Conservation (phyloP, 2,329 filamentous ascomycete species). For the Penicillium oxalicum region DNA sequence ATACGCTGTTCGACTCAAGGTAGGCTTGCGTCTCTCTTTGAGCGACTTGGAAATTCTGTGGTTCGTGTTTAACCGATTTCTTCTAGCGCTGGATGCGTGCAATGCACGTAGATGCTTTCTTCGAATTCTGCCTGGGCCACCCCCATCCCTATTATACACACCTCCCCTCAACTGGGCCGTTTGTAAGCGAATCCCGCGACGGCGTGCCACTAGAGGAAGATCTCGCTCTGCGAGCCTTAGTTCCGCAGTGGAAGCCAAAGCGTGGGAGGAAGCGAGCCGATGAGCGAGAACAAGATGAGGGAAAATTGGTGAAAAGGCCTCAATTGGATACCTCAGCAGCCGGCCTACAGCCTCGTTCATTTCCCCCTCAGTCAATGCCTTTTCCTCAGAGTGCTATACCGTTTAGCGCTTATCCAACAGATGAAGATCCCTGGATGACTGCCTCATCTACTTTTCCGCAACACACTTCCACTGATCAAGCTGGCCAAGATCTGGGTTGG, state of each 20-base stretch:
- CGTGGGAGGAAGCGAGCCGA: slow-evolving; percentile 57
- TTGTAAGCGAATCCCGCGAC: slow-evolving; percentile 63
- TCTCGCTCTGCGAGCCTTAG: slow-evolving; percentile 73
- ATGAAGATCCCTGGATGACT: slow-evolving; percentile 42
- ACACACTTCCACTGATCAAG: slow-evolving; percentile 20
- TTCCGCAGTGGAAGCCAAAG: slow-evolving; percentile 66
- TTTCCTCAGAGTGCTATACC: slow-evolving; percentile 49
- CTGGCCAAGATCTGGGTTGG: slow-evolving; percentile 38
- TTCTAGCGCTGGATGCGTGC: slow-evolving; percentile 87
- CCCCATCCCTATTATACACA: slow-evolving; percentile 73
- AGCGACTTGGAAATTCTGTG: background rate
- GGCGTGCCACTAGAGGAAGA: slow-evolving; percentile 83
- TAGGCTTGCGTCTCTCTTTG: slow-evolving; percentile 35
- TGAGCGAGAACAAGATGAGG: slow-evolving; percentile 55
- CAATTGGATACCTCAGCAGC: slow-evolving; percentile 53
- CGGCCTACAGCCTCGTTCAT: slow-evolving; percentile 38
- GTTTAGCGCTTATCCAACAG: slow-evolving; percentile 48
- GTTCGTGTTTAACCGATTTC: too few species aligned
- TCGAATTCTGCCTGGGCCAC: slow-evolving; percentile 78
- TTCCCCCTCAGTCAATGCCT: slow-evolving; percentile 41
- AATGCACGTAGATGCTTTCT: slow-evolving; percentile 92
- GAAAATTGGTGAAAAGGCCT: slow-evolving; percentile 52
- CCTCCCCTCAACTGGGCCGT: slow-evolving; percentile 60
- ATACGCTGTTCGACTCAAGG: slow-evolving; percentile 87
- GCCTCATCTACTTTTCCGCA: slow-evolving; percentile 38